phyloP scores from a whole-genome alignment of 306 rosid genomes.

The Coriaria nepalensis region DNA sequence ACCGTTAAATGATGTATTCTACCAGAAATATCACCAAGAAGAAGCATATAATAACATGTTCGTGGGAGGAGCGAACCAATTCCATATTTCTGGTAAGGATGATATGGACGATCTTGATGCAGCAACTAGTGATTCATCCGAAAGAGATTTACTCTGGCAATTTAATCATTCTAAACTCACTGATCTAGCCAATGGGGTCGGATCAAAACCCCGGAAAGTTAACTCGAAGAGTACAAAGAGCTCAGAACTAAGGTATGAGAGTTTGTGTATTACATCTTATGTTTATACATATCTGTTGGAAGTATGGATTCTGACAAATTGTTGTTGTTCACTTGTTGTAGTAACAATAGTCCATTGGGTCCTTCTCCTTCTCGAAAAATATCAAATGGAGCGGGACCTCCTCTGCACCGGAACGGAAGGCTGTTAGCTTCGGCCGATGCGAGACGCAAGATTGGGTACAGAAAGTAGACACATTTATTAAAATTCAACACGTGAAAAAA shows the following conservation, averaged over 20 bases:
- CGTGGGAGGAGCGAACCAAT: conserved; percentile 40
- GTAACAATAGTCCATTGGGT: conserved; percentile 42
- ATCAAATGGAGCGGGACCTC: conserved; percentile 28
- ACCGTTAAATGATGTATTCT: conserved; percentile 45
- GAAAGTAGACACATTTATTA: conserved; percentile 38
- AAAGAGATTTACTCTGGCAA: conserved; percentile 91
- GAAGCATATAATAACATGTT: conserved; percentile 46
- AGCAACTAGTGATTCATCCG: conserved; percentile 90
- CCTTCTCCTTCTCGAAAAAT: conserved; percentile 78
- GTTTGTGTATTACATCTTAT: neutral
- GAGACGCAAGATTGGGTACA: conserved; percentile 59
- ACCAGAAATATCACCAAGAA: conserved; percentile 80
- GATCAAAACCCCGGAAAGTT: conserved; percentile 35
- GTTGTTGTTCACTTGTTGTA: conserved; percentile 34
- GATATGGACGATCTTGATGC: conserved; percentile 77
- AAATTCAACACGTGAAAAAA: conserved; percentile 16
- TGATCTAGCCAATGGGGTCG: conserved; percentile 36
- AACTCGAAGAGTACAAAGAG: conserved; percentile 36
- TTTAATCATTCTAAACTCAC: conserved; percentile 55
- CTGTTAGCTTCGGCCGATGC: conserved; percentile 55
- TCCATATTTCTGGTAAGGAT: conserved; percentile 48
- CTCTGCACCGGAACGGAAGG: conserved; percentile 45
- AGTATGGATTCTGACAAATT: conserved; percentile 7
- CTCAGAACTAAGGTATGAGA: conserved; percentile 61
- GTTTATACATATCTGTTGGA: too few species aligned